Evolutionary conservation across 2,329 filamentous ascomycete genomes (phyloP), one percentile per base, ranked within the genome.

Genomic region (Capronia coronata): DNA sequence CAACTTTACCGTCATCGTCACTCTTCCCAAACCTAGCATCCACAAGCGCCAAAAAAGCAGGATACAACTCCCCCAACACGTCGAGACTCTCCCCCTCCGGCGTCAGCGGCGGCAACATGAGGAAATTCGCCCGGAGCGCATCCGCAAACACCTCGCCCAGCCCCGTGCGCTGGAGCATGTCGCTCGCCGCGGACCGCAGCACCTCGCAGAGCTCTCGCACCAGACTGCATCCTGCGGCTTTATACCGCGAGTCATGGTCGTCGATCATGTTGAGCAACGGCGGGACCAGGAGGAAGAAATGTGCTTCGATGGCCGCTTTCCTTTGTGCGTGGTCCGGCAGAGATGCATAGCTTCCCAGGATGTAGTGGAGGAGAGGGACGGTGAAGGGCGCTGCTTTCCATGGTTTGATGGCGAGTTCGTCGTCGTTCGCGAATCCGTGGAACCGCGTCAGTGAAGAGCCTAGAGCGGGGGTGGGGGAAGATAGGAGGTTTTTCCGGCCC

Each of bases 91-190:
- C 85, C 0, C 74, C 64, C 61, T 87, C 84, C 0, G 86, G 81
- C 0, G 87, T 95, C 35, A 94, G 71, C 10, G 76, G 80, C 0
- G 91, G 90, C 4, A 95, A 74, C 60, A 82, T 86, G 6, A 84
- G 75, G n/a, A 95, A 75, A 29, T 82, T 80, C 0, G 87, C 86
- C 13, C 61, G 64, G 27, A 74, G 55, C 19, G 70, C 70, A 35
- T 72, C 69, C 59, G 69, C 64, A 51, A 73, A 73, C 46, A 73
- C 70, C 2, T 70, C 69, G 21, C 65, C 65, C 13, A 74, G 62
- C 46, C 72, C 72, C 6, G 68, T 72, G 18, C 67, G 64, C 14
- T 58, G 59, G 6, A 73, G 62, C 13, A 73, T 69, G 45, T 62
- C 60, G 45, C 63, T 64, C 45, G 63, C 45, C 46, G 45, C 32